Evolutionary conservation across 257 asterid genomes (phyloP).

Genomic region (Ligustrum vulgare): DNA sequence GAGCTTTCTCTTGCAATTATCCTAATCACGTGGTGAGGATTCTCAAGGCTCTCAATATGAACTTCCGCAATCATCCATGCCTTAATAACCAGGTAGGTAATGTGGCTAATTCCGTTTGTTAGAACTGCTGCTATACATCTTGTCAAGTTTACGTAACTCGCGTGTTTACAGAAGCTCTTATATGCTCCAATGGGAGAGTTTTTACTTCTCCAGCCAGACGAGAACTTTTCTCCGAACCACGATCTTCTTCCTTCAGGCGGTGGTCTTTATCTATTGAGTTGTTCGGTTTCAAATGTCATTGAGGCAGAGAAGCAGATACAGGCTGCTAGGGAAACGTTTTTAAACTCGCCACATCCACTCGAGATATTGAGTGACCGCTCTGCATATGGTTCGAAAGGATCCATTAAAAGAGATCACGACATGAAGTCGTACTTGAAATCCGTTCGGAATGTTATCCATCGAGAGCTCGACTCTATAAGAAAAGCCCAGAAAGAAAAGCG

Average conservation of each 20-base stretch:
- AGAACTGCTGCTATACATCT: not conserved
- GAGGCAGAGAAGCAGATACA: conserved; percentile 63
- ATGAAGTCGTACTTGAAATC: conserved; percentile 70
- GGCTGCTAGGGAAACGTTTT: conserved; percentile 58
- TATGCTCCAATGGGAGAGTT: conserved; percentile 86
- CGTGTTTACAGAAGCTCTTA: conserved; percentile 60
- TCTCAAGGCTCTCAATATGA: conserved; percentile 82
- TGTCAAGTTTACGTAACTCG: not conserved
- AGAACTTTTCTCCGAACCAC: conserved; percentile 80
- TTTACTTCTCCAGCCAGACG: conserved; percentile 83
- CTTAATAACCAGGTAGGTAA: conserved; percentile 90
- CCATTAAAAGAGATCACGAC: conserved; percentile 85
- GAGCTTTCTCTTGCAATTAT: conserved; percentile 92
- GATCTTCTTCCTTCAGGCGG: conserved; percentile 88
- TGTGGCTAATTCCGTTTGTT: not conserved
- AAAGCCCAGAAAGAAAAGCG: conserved; percentile 54
- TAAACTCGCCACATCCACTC: conserved; percentile 92
- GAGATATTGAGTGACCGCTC: conserved; percentile 84
- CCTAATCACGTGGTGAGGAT: conserved; percentile 82
- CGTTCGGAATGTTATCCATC: conserved; percentile 58
- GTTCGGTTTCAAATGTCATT: conserved; percentile 35
- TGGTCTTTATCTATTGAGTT: conserved; percentile 69
- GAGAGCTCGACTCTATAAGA: conserved; percentile 60
- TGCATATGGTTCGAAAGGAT: conserved; percentile 84
- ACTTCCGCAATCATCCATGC: conserved; percentile 80